These are phyloP conservation scores for Geotrichum carabidarum DNA, from an alignment of 1,139 yeast genomes.

Conservation along the genomic window DNA sequence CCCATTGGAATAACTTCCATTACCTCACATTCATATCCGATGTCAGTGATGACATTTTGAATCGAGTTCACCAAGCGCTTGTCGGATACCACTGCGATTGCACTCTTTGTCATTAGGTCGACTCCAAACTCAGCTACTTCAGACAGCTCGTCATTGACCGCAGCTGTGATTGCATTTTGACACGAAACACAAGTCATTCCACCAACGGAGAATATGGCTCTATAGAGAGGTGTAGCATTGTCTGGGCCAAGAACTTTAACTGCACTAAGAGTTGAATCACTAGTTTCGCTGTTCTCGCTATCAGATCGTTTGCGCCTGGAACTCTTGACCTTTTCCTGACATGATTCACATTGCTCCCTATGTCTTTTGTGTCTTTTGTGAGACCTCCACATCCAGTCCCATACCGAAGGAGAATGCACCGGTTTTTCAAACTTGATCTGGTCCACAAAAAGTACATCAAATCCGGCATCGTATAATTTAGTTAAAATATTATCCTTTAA, in stretches of 20 bases:
- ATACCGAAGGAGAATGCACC: slow-evolving; percentile 19
- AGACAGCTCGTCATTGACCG: slow-evolving; percentile 41
- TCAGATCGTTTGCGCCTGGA: not conserved
- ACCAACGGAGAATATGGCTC: slow-evolving; percentile 53
- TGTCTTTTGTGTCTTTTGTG: slow-evolving; percentile 33
- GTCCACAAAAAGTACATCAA: slow-evolving; percentile 29
- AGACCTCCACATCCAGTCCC: slow-evolving; percentile 21
- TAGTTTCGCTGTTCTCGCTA: slow-evolving; percentile 13
- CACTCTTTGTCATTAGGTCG: slow-evolving; percentile 37
- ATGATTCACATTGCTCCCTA: slow-evolving; percentile 37
- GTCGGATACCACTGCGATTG: slow-evolving; percentile 37
- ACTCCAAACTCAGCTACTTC: slow-evolving; percentile 35
- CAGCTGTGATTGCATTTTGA: slow-evolving; percentile 45
- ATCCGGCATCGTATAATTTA: slow-evolving; percentile 29
- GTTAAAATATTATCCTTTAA: not conserved
- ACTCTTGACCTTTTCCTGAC: slow-evolving; percentile 28
- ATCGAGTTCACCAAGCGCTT: slow-evolving; percentile 51
- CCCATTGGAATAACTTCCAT: slow-evolving; percentile 55
- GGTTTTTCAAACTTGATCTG: slow-evolving; percentile 17
- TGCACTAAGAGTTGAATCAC: slow-evolving; percentile 16
- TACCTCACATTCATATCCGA: slow-evolving; percentile 55
- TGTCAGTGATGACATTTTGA: slow-evolving; percentile 45
- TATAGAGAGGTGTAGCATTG: slow-evolving; percentile 31
- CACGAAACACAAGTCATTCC: slow-evolving; percentile 70
- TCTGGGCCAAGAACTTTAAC: slow-evolving; percentile 21